Base-by-base conservation (phyloP, 768 basidiomycete genomes). In the Pleurotus tuoliensis region DNA sequence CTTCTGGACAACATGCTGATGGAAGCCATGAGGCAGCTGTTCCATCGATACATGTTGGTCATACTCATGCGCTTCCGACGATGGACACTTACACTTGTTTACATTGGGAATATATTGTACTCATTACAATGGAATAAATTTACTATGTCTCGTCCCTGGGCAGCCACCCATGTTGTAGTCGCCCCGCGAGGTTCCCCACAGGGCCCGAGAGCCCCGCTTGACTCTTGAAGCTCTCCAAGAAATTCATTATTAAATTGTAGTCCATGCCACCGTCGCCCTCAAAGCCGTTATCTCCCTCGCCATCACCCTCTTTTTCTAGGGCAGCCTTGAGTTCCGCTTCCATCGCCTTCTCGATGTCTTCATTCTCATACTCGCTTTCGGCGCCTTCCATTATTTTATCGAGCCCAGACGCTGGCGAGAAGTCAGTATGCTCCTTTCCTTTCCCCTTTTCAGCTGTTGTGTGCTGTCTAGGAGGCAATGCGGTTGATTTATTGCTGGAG, bases 211-310 rank as follows among this genome's bases (percentile, higher is more conserved):
- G 71, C 20, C 97, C 97, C 6, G 68, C 89, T 66, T 99, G 97
- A 60, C 87, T 87, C 67, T 92, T 93, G 77, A 92, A 98, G 70
- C 94, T 96, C 74, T 97, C 94, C 69, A 98, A 71, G 70, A 99
- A 94, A 69, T 97, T 96, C 73, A 93, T 96, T 76, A 98, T 96
- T 64, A 98, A 73, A 62, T 86, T 86, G 70, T 95, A 97, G 68
- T 99, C 93, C 65, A 83, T 77, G 38, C 77, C 71, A 22, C 71
- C 74, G 9, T 74, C 74, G 2, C 73, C 76, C n/a, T 71, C 77
- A 30, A 8, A 30, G 30, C 9, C 30, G 43, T 73, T 74, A 25
- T 76, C 82, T 20, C 79, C 84, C n/a, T 84, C 83, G 11, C 79
- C 83, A 5, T 77, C 82, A 12, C 66, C 64, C 64, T 77, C 43